Evolutionary conservation across 139 green algal species (phyloP).

Genomic region (Microglena sp.): DNA sequence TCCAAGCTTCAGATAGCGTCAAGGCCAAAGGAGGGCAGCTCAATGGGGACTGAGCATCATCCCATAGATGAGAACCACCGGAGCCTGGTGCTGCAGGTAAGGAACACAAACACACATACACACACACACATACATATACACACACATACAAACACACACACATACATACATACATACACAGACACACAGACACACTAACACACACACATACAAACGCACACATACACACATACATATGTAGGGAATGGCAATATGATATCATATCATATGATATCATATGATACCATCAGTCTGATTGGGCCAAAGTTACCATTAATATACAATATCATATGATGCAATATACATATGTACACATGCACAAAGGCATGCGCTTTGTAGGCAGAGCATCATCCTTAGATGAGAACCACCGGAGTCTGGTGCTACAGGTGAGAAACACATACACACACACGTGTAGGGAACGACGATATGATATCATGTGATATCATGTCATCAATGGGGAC

Average conservation of each 20-base stretch:
- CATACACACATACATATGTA: background rate
- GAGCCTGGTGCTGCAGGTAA: background rate
- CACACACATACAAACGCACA: background rate
- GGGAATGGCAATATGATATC: too few relatives aligned
- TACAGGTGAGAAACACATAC: background rate
- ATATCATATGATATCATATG: too few relatives aligned
- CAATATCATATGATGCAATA: background rate
- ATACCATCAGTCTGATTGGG: too few relatives aligned
- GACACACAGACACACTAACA: background rate
- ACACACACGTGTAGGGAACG: background rate
- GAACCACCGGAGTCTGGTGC: background rate
- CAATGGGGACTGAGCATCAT: background rate
- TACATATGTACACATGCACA: background rate
- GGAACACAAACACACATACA: background rate
- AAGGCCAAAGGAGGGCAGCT: background rate
- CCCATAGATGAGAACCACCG: background rate
- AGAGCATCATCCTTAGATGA: background rate
- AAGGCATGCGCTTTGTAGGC: background rate
- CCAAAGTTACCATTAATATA: too few relatives aligned
- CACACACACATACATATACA: background rate
- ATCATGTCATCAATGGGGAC: too few relatives aligned
- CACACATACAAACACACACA: background rate
- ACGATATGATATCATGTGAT: too few relatives aligned
- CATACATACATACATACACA: background rate
- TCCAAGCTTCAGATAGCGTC: slow-evolving; percentile 38